Base-by-base conservation (phyloP, 768 basidiomycete genomes). In the Leccinum barrowsii region DNA sequence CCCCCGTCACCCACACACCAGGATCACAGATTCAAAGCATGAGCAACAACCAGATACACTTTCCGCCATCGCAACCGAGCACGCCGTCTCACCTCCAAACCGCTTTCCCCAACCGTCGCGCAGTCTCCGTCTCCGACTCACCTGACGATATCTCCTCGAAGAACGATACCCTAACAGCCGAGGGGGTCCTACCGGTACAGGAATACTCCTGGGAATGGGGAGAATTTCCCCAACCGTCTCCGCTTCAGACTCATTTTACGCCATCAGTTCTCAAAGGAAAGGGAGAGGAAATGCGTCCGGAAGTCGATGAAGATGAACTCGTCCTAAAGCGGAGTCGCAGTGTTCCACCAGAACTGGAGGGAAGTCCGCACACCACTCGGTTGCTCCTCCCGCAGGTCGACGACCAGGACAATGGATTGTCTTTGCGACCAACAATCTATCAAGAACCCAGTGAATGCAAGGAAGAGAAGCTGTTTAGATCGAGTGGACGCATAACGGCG, bases 121-220 rank as follows among this genome's bases (percentile, higher is more conserved):
- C 42, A n/a, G 42, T 19, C 28, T 81, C 81, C 2, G 80, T 81
- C 13, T 87, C 86, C 12, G 86, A 84, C 64, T 84, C 87, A 4
- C 84, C 83, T 8, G 81, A 80, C 7, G 83, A 84, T 21, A 59
- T 75, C 46, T 65, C 69, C 4, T 30, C 59, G 21, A 64, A 58
- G 50, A 58, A 24, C 11, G 60, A 61, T 52, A 46, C 56, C 26
- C 42, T 55, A 24, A 19, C 52, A 7, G 8, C 42, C 13, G 59
- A 67, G 19, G 58, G 46, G 47, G 57, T 69, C 12, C 50, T 73
- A 19, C 70, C 68, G 4, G 66, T 80, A 3, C 85, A 85, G 56
- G 88, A 91, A 67, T 94, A 94, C 65, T 89, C 90, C 6, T 95
- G 94, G 94, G 94, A 95, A 64, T 95, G 94, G 93, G 93, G 92